Evolutionary conservation across 768 basidiomycete genomes (phyloP).

Genomic region (Solioccasus polychromus): DNA sequence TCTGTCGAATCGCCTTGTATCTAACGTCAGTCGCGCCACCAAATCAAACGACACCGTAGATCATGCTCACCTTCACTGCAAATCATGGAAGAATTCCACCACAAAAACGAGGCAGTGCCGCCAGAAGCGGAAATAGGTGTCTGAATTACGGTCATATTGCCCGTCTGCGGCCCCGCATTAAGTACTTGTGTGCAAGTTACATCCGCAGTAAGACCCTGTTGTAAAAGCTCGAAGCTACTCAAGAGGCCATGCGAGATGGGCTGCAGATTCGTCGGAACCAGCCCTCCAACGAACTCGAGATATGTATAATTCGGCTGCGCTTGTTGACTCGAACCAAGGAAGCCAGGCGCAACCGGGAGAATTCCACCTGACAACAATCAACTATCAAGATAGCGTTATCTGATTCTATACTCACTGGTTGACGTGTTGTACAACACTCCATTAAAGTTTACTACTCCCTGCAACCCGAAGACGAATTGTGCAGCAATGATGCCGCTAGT

Average conservation of each 20-base stretch:
- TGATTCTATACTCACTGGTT: conserved; percentile 3
- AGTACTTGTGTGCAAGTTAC: background rate
- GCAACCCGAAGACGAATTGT: background rate
- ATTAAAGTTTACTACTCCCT: background rate
- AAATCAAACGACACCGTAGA: too few relatives aligned
- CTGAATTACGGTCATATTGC: background rate
- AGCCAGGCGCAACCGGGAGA: background rate
- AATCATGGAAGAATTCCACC: too few relatives aligned
- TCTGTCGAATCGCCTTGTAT: background rate
- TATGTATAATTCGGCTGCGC: background rate
- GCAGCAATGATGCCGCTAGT: conserved; percentile 9
- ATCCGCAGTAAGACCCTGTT: conserved; percentile 10
- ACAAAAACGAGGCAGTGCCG: too few relatives aligned
- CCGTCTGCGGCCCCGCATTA: background rate
- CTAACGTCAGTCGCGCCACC: too few relatives aligned
- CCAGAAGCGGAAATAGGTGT: too few relatives aligned
- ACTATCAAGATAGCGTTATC: background rate
- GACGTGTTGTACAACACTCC: conserved; percentile 7
- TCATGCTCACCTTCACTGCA: too few relatives aligned
- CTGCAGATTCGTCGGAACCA: background rate
- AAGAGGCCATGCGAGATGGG: too few relatives aligned
- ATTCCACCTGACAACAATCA: conserved; percentile 3
- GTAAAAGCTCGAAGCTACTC: background rate
- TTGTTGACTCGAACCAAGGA: background rate
- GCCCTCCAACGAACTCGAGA: conserved; percentile 4